phyloP scores from a whole-genome alignment of 2,329 filamentous ascomycete genomes.

The Clarireedia monteithiana region DNA sequence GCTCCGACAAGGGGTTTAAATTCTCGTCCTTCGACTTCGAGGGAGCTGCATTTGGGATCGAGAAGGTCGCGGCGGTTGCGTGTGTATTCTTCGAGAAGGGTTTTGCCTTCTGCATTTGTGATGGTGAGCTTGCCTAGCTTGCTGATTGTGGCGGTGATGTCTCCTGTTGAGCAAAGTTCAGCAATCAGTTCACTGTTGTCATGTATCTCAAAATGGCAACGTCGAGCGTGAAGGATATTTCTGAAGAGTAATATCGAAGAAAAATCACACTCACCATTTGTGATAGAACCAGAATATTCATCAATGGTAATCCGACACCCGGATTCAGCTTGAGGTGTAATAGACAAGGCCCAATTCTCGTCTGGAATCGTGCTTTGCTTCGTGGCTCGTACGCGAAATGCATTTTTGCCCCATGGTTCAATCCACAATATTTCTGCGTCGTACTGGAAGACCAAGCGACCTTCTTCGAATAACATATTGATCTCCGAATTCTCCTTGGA shows the following conservation, averaged over 20 bases:
- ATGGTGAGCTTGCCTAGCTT: slow-evolving; percentile 41
- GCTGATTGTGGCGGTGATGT: slow-evolving; percentile 39
- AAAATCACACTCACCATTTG: no score
- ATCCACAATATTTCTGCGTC: slow-evolving; percentile 41
- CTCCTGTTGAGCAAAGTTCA: slow-evolving; percentile 32
- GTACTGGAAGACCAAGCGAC: slow-evolving; percentile 25
- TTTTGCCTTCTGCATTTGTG: slow-evolving; percentile 34
- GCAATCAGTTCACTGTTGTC: slow-evolving; percentile 29
- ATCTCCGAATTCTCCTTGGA: neutral
- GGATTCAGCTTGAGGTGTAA: neutral
- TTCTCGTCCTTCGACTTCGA: slow-evolving; percentile 43
- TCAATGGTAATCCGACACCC: neutral
- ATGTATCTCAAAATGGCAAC: neutral
- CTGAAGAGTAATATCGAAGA: no score
- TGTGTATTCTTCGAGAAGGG: slow-evolving; percentile 43
- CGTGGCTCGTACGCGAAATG: slow-evolving; percentile 40
- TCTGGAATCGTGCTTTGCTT: slow-evolving; percentile 33
- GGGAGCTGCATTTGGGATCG: slow-evolving; percentile 43
- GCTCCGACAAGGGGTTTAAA: slow-evolving; percentile 39
- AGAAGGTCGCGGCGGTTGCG: slow-evolving; percentile 39
- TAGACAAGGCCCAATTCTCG: slow-evolving; percentile 35
- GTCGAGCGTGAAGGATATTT: no score
- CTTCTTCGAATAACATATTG: slow-evolving; percentile 20
- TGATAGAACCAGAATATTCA: no score
- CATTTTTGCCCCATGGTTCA: slow-evolving; percentile 41